phyloP scores from a whole-genome alignment of 2,329 filamentous ascomycete genomes.

The Pestalotiopsis sp. region DNA sequence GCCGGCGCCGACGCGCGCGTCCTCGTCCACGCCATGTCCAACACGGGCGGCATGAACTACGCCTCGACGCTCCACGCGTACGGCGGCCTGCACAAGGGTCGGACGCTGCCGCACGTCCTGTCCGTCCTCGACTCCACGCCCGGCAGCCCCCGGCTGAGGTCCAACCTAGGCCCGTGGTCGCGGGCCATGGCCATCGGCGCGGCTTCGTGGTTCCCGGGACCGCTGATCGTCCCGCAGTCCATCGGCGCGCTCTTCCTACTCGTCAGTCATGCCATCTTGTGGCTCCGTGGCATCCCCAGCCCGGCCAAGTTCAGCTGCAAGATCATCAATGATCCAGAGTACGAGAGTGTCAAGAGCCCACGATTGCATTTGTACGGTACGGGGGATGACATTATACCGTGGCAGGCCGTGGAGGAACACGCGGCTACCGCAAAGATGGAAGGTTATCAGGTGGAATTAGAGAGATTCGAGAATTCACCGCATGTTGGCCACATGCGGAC shows the following conservation, averaged over 20 bases:
- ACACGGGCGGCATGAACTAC: conserved; percentile 57
- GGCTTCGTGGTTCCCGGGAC: conserved; percentile 49
- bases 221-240: conserved; percentile 46
- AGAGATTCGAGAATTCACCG: conserved; percentile 57
- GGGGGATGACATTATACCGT: conserved; percentile 57
- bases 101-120: conserved; percentile 48
- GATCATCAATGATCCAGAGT: conserved; percentile 37
- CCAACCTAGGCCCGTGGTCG: conserved; percentile 52
- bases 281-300: conserved; percentile 38
- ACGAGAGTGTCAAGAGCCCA: conserved; percentile 37
- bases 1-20: conserved; percentile 38
- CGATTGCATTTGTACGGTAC: conserved; percentile 61
- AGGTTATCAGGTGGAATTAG: conserved; percentile 51
- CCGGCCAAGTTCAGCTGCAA: conserved; percentile 40
- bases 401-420: conserved; percentile 57
- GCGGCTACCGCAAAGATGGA: conserved; percentile 45
- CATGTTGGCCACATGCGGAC: conserved; percentile 64
- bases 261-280: conserved; percentile 34
- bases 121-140: conserved; percentile 56
- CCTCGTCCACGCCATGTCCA: conserved; percentile 58
- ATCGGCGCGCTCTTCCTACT: conserved; percentile 48
- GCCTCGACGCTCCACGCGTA: conserved; percentile 52
- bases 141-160: conserved; percentile 43
- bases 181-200: conserved; percentile 54
- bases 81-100: conserved; percentile 32